These are phyloP conservation scores for Eucalyptus grandis DNA, from an alignment of 345 rosid genomes.

Conservation along the genomic window DNA sequence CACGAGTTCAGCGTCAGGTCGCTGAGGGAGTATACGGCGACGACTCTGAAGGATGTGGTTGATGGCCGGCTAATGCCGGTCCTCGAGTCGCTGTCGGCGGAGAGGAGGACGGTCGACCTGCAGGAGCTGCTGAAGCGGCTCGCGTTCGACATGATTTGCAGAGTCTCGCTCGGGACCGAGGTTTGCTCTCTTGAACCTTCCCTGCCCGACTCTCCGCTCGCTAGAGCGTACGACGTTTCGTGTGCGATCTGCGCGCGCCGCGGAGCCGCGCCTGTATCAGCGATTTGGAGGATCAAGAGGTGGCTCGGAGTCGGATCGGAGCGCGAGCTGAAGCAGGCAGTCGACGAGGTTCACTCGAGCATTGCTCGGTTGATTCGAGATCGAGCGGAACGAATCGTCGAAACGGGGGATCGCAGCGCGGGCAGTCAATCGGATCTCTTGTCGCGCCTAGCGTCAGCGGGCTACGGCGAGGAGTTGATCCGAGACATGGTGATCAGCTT, in stretches of 20 bases:
- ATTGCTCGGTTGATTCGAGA: conserved; percentile 14
- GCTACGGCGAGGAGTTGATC: conserved; percentile 22
- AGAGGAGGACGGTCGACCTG: conserved; percentile 19
- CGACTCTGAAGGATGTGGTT: conserved; percentile 22
- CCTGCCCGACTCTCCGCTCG: conserved; percentile 12
- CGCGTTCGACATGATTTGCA: conserved; percentile 34
- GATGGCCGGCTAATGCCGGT: conserved; percentile 30
- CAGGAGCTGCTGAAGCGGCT: conserved; percentile 49
- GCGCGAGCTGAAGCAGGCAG: conserved; percentile 29
- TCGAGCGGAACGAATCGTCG: conserved; percentile 7
- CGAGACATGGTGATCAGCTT: conserved; percentile 52
- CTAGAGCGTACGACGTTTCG: conserved; percentile 37
- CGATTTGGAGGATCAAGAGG: conserved; percentile 58
- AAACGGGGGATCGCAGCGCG: neutral
- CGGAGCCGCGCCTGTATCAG: conserved; percentile 28
- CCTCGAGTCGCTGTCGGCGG: conserved; percentile 18
- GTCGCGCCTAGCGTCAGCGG: conserved; percentile 21
- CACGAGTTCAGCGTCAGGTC: conserved; percentile 34
- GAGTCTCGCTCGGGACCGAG: conserved; percentile 38
- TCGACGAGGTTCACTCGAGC: neutral
- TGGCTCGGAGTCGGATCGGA: conserved; percentile 49
- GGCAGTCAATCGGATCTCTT: conserved; percentile 57
- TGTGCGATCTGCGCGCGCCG: conserved; percentile 48
- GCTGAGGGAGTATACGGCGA: conserved; percentile 19
- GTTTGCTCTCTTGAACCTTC: conserved; percentile 22